Conservation (phyloP, 805 yeast species). For the Maudiozyma serrabonitensis region DNA sequence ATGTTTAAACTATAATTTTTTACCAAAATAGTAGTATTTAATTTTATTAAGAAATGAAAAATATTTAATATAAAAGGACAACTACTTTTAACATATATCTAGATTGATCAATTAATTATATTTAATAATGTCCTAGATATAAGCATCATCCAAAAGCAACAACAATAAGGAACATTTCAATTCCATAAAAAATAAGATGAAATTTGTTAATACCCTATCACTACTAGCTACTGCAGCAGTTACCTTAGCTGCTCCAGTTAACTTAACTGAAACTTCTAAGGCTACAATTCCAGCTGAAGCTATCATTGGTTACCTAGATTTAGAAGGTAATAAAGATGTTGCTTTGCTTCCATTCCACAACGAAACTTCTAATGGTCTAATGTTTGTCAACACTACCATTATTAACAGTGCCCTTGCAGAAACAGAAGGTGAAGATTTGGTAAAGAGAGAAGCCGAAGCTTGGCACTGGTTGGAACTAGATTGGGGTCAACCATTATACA, state of each 20-base stretch:
- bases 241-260: constrained; percentile 19
- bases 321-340: constrained; percentile 20
- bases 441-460: constrained; percentile 26
- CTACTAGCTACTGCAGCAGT: constrained; percentile 7
- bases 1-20: too few relatives aligned
- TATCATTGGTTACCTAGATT: constrained; percentile 23
- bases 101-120: too few relatives aligned
- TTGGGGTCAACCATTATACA: constrained; percentile 23
- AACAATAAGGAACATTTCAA: too few relatives aligned
- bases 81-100: too few relatives aligned
- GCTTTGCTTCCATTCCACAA: constrained; percentile 24
- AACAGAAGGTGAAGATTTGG: constrained; percentile 6
- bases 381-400: constrained; percentile 27
- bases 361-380: constrained; percentile 21
- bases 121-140: too few relatives aligned
- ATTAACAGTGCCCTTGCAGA: constrained; percentile 14
- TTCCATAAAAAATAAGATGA: constrained; percentile 9
- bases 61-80: too few relatives aligned
- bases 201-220: constrained; percentile 11
- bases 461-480: constrained; percentile 24
- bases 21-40: too few relatives aligned
- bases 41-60: too few relatives aligned
- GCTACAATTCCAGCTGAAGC: constrained; percentile 24
- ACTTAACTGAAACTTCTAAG: constrained; percentile 5
- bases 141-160: too few relatives aligned